These are phyloP conservation scores for Fraxinus albicans DNA, from an alignment of 305 asterid species.

Conservation along the genomic window DNA sequence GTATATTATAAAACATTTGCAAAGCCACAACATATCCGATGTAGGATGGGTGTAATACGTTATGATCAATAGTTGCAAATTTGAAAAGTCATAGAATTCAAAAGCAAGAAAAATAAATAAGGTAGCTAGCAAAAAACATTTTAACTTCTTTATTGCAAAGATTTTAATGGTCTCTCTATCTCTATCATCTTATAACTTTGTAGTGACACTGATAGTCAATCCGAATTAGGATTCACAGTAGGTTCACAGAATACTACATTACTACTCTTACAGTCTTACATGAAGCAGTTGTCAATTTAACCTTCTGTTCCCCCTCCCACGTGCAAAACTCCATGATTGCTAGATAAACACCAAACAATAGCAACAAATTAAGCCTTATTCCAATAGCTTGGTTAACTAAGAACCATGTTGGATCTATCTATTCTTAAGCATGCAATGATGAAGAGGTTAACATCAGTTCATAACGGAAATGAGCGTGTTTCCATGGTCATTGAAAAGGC, in stretches of 20 bases:
- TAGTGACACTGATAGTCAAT: not conserved
- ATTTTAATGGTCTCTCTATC: not conserved
- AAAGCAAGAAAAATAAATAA: not conserved
- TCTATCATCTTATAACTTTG: not conserved
- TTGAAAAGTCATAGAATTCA: not conserved
- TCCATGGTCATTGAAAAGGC: not conserved
- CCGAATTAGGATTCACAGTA: not conserved
- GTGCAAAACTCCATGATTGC: not conserved
- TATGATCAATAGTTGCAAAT: not conserved
- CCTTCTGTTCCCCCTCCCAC: not conserved
- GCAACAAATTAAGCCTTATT: not conserved
- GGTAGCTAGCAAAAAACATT: not conserved
- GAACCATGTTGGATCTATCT: not conserved
- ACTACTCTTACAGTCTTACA: not conserved
- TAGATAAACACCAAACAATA: not conserved
- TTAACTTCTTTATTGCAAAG: not conserved
- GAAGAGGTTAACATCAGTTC: not conserved
- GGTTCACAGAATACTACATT: not conserved
- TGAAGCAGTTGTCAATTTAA: not conserved
- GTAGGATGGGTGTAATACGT: not conserved
- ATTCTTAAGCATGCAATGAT: conserved; percentile 1
- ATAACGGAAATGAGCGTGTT: not conserved
- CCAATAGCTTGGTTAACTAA: not conserved
- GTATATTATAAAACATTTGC: not conserved
- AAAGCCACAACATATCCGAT: not conserved